Evolutionary conservation across 768 basidiomycete species (phyloP).

Genomic region (Filobasidium wieringae): DNA sequence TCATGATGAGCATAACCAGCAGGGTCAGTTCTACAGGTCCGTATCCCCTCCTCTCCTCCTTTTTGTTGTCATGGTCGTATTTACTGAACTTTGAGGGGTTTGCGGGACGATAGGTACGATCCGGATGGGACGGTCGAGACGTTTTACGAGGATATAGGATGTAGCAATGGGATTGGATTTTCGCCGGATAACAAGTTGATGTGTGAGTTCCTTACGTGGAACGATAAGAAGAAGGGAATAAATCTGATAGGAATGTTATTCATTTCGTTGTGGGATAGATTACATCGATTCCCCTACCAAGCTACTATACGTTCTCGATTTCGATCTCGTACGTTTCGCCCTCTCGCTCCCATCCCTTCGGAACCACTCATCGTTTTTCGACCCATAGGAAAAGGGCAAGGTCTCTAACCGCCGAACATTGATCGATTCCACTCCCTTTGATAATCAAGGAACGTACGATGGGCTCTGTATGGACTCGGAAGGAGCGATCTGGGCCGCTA

Average conservation of each 20-base stretch:
- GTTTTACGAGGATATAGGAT: conserved; percentile 22
- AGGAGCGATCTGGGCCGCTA: conserved; percentile 32
- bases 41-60: too few relatives aligned
- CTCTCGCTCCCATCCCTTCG: neutral
- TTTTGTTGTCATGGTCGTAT: too few relatives aligned
- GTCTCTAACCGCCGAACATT: conserved; percentile 19
- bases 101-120: conserved; percentile 25
- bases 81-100: neutral
- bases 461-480: conserved; percentile 29
- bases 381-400: conserved; percentile 12
- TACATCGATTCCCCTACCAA: conserved; percentile 32
- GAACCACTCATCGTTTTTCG: neutral
- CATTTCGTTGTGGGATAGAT: conserved; percentile 13
- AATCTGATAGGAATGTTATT: neutral
- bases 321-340: conserved; percentile 14
- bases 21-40: conserved; percentile 10
- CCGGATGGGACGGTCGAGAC: conserved; percentile 23
- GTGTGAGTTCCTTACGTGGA: conserved; percentile 23
- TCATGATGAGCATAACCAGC: neutral
- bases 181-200: conserved; percentile 28
- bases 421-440: conserved; percentile 15
- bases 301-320: conserved; percentile 21
- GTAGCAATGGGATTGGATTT: conserved; percentile 33
- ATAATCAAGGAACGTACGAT: conserved; percentile 25
- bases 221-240: neutral